Conservation (phyloP, 2,329 filamentous ascomycete species). For the Hypomyces perniciosus region DNA sequence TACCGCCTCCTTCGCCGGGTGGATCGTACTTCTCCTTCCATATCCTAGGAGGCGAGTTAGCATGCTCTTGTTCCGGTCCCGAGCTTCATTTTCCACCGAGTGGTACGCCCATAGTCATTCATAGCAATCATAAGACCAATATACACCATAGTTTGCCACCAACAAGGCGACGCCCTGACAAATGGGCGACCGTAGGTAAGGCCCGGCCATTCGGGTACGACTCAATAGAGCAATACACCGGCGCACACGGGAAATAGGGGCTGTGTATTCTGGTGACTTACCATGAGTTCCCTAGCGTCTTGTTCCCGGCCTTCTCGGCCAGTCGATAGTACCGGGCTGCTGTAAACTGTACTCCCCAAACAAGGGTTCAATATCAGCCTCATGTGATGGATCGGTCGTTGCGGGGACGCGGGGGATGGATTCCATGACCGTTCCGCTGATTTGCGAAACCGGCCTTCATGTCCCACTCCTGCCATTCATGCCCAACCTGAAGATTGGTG, state of each 20-base stretch:
- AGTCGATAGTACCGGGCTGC: constrained; percentile 88
- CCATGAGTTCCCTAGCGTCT: constrained; percentile 92
- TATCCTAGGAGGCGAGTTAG: constrained; percentile 56
- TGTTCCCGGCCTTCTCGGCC: constrained; percentile 82
- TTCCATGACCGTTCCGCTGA: background rate
- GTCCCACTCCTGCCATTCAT: constrained; percentile 27
- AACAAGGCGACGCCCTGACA: background rate
- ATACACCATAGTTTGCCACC: background rate
- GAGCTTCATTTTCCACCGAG: constrained; percentile 1
- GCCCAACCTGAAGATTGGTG: constrained; percentile 29
- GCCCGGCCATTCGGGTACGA: constrained; percentile 1
- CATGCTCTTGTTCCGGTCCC: constrained; percentile 1
- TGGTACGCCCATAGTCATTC: no score
- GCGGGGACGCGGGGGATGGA: background rate
- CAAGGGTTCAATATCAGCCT: constrained; percentile 38
- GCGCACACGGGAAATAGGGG: constrained; percentile 9
- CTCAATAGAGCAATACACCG: background rate
- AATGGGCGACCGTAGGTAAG: background rate
- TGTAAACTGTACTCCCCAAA: constrained; percentile 51
- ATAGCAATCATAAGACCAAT: constrained; percentile 5
- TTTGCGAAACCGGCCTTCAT: constrained; percentile 7
- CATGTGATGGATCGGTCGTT: constrained; percentile 31
- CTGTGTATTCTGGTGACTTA: constrained; percentile 44
- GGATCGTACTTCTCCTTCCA: constrained; percentile 94
- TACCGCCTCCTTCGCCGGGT: constrained; percentile 33